Conservation (phyloP, 768 basidiomycete genomes). For the Naganishia randhawae region DNA sequence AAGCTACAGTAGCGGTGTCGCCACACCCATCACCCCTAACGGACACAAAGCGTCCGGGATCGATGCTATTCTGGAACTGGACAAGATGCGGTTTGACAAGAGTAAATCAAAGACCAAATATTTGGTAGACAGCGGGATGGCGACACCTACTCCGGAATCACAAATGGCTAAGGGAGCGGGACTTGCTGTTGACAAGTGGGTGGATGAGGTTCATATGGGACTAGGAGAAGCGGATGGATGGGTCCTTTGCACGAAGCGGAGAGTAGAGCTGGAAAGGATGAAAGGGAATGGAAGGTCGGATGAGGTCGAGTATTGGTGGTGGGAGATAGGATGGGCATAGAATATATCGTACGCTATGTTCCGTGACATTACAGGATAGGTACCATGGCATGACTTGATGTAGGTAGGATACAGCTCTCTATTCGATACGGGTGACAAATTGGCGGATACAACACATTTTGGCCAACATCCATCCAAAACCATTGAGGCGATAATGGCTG, state of each 20-base stretch:
- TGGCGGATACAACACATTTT: neutral
- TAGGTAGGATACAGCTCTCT: neutral
- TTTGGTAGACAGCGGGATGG: constrained; percentile 33
- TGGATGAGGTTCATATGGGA: constrained; percentile 34
- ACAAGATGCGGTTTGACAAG: constrained; percentile 18
- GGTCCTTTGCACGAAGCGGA: constrained; percentile 33
- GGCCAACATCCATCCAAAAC: neutral
- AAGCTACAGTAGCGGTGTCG: neutral
- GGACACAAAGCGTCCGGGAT: constrained; percentile 13
- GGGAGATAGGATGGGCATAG: constrained; percentile 49
- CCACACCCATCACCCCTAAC: constrained; percentile 17
- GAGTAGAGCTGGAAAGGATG: constrained; percentile 39
- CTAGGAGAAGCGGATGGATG: constrained; percentile 26
- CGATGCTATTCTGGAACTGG: constrained; percentile 6
- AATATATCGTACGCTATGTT: neutral
- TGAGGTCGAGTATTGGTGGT: constrained; percentile 49
- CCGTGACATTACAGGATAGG: neutral
- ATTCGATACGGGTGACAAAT: neutral
- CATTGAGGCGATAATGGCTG: too few species aligned
- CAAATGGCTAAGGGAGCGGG: constrained; percentile 19
- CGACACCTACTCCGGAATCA: constrained; percentile 21
- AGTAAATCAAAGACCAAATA: constrained; percentile 35
- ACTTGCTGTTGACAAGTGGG: constrained; percentile 18
- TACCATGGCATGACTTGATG: neutral
- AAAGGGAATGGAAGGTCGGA: constrained; percentile 47